Evolutionary conservation across 2,329 filamentous ascomycete species (phyloP), one percentile per base, ranked within the genome.

Genomic region (Leptographium radiaticola): DNA sequence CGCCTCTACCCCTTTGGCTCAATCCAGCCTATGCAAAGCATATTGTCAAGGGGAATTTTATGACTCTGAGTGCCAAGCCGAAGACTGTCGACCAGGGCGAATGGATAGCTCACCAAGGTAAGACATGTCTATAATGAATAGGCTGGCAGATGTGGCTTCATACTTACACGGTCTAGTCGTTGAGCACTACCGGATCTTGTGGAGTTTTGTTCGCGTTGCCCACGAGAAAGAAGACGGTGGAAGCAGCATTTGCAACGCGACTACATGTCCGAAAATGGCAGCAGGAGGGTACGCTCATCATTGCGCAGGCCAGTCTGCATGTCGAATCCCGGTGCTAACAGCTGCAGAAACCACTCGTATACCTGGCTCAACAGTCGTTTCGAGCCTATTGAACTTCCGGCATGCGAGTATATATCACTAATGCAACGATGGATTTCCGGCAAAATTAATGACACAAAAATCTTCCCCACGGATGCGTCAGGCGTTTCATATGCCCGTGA

Each of bases 381-480:
- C 62, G 84, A 89, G 65, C 89, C 91, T 12, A 89, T 95, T 59
- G 91, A 95, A 69, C 86, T 97, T 44, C 89, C 91, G 4, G 91
- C 91, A 8, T 84, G 84, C 58, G 89, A 94, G 68, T 97, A 97
- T 71, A 93, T 96, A 71, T 89, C 88, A 60, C 81, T 95, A 30
- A 94, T 97, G 67, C 90, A 96, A 71, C 88, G 91, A 64, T 97
- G 91, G 90, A 95, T 97, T 66, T 87, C 88, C 33, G 89, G 89
- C 70, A 97, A 97, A 72, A 89, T 95, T 59, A 88, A 93, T 63
- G 90, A 97, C 67, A 82, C 82, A 50, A 79, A 80, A 65, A 88
- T 95, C 70, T 96, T 97, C 71, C 91, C 91, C 7, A 95, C 89
- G 43, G 89, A 93, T 62, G 81, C 84, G 8, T 80, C 84, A 42